phyloP scores from a whole-genome alignment of 2,329 filamentous ascomycete genomes.

The Bimuria novae-zelandiae region DNA sequence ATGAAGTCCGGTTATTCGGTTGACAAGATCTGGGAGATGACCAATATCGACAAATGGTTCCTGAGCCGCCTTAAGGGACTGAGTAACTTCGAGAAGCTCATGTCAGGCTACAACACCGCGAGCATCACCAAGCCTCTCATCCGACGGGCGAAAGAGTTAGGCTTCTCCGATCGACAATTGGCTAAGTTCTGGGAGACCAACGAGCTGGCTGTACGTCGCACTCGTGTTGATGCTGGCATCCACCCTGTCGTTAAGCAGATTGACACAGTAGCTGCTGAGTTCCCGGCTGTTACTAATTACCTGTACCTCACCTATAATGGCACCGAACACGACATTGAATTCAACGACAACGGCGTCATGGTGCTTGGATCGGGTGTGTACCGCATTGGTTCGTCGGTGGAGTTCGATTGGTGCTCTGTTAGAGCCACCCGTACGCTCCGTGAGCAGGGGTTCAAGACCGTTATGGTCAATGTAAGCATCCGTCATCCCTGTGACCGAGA shows the following conservation, averaged over 20 bases:
- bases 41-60: constrained; percentile 99
- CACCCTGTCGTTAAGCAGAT: constrained; percentile 95
- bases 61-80: constrained; percentile 87
- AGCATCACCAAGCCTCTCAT: constrained; percentile 68
- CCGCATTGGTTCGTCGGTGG: constrained; percentile 94
- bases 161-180: constrained; percentile 91
- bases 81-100: constrained; percentile 82
- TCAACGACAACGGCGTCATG: constrained; percentile 92
- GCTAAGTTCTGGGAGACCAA: constrained; percentile 95
- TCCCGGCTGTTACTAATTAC: constrained; percentile 93
- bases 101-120: constrained; percentile 72
- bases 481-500: too few species aligned
- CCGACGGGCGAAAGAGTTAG: constrained; percentile 85
- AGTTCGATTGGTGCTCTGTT: constrained; percentile 99
- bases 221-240: constrained; percentile 85
- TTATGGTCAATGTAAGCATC: constrained; percentile 98
- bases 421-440: constrained; percentile 89
- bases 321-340: constrained; percentile 78
- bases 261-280: constrained; percentile 96
- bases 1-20: constrained; percentile 94
- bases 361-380: constrained; percentile 95
- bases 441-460: constrained; percentile 83
- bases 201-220: constrained; percentile 83
- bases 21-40: constrained; percentile 97
- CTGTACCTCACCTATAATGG: constrained; percentile 96